These are phyloP conservation scores for Salix viminalis DNA, from an alignment of 345 rosid genomes.

Conservation along the genomic window DNA sequence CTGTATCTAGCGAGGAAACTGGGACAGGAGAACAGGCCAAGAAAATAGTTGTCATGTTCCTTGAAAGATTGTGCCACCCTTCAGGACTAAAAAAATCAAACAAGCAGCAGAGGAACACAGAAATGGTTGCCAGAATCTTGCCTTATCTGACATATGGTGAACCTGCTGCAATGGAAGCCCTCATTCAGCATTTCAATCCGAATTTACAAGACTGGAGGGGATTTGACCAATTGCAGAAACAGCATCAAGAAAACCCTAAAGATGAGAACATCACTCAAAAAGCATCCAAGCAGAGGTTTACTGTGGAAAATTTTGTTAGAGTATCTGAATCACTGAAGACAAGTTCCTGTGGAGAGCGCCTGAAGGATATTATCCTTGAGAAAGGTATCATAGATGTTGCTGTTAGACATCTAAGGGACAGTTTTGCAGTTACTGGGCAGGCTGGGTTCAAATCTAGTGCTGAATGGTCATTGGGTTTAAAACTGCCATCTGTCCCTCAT, in stretches of 20 bases:
- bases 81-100: constrained; percentile 82
- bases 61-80: constrained; percentile 88
- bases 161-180: constrained; percentile 98
- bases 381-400: constrained; percentile 82
- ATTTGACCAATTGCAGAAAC: constrained; percentile 71
- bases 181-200: constrained; percentile 80
- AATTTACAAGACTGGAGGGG: constrained; percentile 87
- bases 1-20: constrained; percentile 76
- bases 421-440: constrained; percentile 72
- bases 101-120: constrained; percentile 96
- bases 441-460: constrained; percentile 65
- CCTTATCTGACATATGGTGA: constrained; percentile 98
- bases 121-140: constrained; percentile 98
- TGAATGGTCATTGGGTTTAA: constrained; percentile 75
- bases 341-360: constrained; percentile 94
- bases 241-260: constrained; percentile 62
- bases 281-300: constrained; percentile 71
- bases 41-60: constrained; percentile 92
- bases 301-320: constrained; percentile 85
- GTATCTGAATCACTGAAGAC: constrained; percentile 97
- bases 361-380: constrained; percentile 87
- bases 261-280: constrained; percentile 63
- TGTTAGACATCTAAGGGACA: constrained; percentile 64
- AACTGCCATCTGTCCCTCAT: constrained; percentile 83
- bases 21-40: constrained; percentile 94